These are phyloP conservation scores for Zarea fungicola DNA, from an alignment of 2,329 filamentous ascomycete species.

Conservation along the genomic window DNA sequence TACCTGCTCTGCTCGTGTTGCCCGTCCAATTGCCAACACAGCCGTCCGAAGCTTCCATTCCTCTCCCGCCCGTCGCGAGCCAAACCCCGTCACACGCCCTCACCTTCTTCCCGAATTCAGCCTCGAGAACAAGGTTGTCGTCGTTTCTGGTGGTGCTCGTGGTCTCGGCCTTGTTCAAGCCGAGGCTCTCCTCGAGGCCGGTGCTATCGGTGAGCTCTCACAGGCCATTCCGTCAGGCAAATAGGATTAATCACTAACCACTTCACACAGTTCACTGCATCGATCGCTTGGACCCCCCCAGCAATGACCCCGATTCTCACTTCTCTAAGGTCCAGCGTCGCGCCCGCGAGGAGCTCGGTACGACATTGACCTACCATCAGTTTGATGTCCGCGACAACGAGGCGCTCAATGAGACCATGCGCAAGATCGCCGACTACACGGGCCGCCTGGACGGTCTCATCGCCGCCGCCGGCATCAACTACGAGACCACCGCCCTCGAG, in stretches of 20 bases:
- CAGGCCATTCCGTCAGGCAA: neutral
- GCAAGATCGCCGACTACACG: conserved; percentile 62
- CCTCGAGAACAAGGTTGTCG: conserved; percentile 65
- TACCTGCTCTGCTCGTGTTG: conserved; percentile 2
- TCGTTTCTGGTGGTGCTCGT: conserved; percentile 71
- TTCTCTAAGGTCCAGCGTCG: conserved; percentile 62
- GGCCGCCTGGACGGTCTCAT: conserved; percentile 76
- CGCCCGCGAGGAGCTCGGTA: conserved; percentile 59
- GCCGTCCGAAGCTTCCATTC: conserved; percentile 20
- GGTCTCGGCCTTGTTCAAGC: conserved; percentile 74
- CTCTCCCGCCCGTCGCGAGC: conserved; percentile 17
- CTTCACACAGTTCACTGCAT: conserved; percentile 56
- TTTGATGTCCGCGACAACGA: conserved; percentile 74
- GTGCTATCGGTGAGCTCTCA: conserved; percentile 61
- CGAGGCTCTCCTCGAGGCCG: conserved; percentile 74
- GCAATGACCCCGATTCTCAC: conserved; percentile 38
- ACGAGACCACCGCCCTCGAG: conserved; percentile 77
- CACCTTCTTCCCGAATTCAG: conserved; percentile 65
- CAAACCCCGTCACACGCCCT: conserved; percentile 18
- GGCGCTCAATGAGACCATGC: conserved; percentile 61
- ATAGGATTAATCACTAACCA: neutral
- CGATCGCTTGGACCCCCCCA: conserved; percentile 55
- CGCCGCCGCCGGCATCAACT: conserved; percentile 66
- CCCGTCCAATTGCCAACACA: conserved; percentile 11
- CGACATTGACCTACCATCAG: conserved; percentile 66